phyloP scores from a whole-genome alignment of 78 protist genomes.

The Protostelium mycophagum region DNA sequence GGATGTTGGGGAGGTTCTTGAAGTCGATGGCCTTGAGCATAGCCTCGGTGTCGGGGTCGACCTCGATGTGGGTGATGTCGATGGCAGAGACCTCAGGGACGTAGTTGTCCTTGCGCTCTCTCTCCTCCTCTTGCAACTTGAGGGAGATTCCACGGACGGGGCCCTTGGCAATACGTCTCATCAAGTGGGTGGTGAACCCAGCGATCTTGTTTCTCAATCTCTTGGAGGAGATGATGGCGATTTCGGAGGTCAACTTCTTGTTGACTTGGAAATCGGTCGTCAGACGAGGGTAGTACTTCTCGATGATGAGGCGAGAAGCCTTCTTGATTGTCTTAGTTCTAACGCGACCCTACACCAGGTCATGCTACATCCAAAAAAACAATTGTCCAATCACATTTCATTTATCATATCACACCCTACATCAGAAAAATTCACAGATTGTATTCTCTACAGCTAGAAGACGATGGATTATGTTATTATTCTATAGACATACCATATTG shows the following conservation, averaged over 20 bases:
- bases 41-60: conserved; percentile 52
- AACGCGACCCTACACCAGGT: conserved; percentile 99
- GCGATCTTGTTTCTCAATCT: conserved; percentile 99
- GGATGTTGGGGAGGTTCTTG: background rate
- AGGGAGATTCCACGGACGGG: conserved; percentile 98
- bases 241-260: conserved; percentile 95
- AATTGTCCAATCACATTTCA: no score
- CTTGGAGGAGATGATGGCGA: conserved; percentile 97
- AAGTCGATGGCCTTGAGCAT: conserved; percentile 58
- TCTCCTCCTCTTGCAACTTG: conserved; percentile 99
- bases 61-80: conserved; percentile 58
- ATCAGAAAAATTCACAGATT: no score
- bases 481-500: no score
- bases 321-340: conserved; percentile 99
- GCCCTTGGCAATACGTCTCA: conserved; percentile 96
- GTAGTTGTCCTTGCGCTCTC: conserved; percentile 99
- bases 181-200: conserved; percentile 97
- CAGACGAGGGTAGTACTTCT: conserved; percentile 97
- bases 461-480: no score
- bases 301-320: conserved; percentile 96
- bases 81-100: conserved; percentile 96
- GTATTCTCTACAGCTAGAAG: no score
- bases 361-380: no score
- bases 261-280: conserved; percentile 97
- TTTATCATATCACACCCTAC: no score